Percentiles rank a stretch among this genome's conserved stretches.
These are phyloP conservation scores for Glebionis coronaria DNA, from an alignment of 129 eudicot species.

Conservation along the genomic window DNA sequence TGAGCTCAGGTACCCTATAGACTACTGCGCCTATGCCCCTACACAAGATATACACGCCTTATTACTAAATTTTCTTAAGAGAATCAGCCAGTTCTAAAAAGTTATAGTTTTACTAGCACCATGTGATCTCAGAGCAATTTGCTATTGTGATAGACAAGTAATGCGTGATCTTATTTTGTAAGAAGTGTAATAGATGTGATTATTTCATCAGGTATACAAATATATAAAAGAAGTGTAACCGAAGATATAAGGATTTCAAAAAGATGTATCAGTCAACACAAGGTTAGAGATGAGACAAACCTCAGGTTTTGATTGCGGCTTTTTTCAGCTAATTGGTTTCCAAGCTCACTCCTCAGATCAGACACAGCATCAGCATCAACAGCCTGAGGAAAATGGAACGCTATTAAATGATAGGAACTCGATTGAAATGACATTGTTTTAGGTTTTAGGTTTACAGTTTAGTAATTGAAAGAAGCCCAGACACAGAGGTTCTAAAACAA, in stretches of 20 bases:
- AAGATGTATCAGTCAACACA: not conserved
- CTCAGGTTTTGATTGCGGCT: slow-evolving; percentile 67
- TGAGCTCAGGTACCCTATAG: slow-evolving; percentile 72
- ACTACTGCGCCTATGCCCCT: slow-evolving; percentile 91
- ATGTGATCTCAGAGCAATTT: too few species aligned
- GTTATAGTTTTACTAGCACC: too few species aligned
- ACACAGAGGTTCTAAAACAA: not conserved
- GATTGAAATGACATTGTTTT: too few species aligned
- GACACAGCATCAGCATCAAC: slow-evolving; percentile 68
- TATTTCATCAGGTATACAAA: too few species aligned
- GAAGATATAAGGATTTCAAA: too few species aligned
- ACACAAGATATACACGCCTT: not conserved
- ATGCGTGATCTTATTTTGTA: too few species aligned
- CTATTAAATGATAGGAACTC: not conserved
- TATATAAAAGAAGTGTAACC: too few species aligned
- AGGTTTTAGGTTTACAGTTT: too few species aligned
- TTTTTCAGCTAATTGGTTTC: slow-evolving; percentile 82
- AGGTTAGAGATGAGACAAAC: slow-evolving; percentile 31
- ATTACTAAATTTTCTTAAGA: too few species aligned
- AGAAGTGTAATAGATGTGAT: not conserved
- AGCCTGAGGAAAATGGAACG: slow-evolving; percentile 39
- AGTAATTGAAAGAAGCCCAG: not conserved
- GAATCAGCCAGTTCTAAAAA: too few species aligned
- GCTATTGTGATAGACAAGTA: too few species aligned
- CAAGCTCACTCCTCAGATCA: slow-evolving; percentile 93